Conservation (phyloP, 2,329 filamentous ascomycete species). For the Passalora sequoiae region DNA sequence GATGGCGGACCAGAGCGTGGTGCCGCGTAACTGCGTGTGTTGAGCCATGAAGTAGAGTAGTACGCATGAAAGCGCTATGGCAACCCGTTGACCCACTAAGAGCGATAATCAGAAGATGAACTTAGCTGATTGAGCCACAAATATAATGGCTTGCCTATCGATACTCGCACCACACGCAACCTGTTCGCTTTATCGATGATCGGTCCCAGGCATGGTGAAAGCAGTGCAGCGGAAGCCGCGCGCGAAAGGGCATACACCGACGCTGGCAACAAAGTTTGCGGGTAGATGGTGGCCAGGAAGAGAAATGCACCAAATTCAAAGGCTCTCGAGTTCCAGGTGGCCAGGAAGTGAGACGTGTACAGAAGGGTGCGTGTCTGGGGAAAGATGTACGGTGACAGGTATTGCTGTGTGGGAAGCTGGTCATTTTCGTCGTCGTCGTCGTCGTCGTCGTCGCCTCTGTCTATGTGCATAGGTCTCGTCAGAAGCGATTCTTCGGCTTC, state of each 20-base stretch:
- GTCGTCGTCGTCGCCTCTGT: too few relatives aligned
- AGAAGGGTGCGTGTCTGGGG: conserved; percentile 23
- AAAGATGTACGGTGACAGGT: too few relatives aligned
- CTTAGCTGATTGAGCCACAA: not conserved
- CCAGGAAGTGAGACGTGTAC: conserved; percentile 45
- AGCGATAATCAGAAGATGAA: conserved; percentile 7
- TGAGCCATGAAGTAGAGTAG: conserved; percentile 14
- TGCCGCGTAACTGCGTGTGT: conserved; percentile 6
- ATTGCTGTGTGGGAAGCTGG: too few relatives aligned
- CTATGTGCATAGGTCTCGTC: too few relatives aligned
- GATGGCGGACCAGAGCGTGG: conserved; percentile 7
- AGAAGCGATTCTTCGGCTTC: conserved; percentile 4
- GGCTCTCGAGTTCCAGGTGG: conserved; percentile 46
- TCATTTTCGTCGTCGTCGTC: not conserved
- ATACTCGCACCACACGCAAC: conserved; percentile 36
- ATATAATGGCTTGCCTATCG: conserved; percentile 31
- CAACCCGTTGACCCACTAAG: conserved; percentile 26
- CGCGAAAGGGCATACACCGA: conserved; percentile 65
- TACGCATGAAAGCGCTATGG: conserved; percentile 25
- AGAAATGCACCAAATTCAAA: conserved; percentile 50
- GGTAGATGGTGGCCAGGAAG: conserved; percentile 44
- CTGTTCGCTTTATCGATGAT: conserved; percentile 52
- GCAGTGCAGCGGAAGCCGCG: conserved; percentile 51
- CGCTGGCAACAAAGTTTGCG: conserved; percentile 57
- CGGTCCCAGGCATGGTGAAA: conserved; percentile 55